Evolutionary conservation across 2,329 filamentous ascomycete species (phyloP), one percentile per base, ranked within the genome.

Genomic region (Sporothrix pseudoabietina): DNA sequence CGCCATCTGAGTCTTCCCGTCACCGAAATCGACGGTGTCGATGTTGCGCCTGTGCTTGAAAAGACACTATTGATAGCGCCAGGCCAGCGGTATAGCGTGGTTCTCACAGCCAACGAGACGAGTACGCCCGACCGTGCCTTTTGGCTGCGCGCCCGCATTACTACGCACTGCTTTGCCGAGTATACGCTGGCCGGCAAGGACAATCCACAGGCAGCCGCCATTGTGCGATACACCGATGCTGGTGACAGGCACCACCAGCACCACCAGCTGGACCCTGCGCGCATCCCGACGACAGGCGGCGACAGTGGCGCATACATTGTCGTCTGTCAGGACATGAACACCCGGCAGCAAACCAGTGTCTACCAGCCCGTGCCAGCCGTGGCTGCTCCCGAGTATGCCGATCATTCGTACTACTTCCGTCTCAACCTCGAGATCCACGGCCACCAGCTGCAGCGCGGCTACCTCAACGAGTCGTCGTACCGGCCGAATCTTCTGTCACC

Each of bases 11-110:
- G 76, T 32, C 76, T 82, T 63, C 79, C 83, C 0, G 82, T 94
- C 63, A 88, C 91, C 10, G 91, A 93, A 78, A 89, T 92, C 0
- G 91, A 94, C 77, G 91, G 91, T 19, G 88, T 90, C 1, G 87
- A 88, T 49, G 87, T 92, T 0, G 84, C 89, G 73, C 89, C 91
- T 0, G 82, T 83, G 4, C 83, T 87, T 1, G 86, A 89, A 7
- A 84, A 87, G 47, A 86, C 88, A 75, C 81, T 94, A 71, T 90
- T 91, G 74, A 83, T 94, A 30, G 86, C 89, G 8, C 90, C 91
- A 1, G 91, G 91, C 0, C 91, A 94, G 78, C 86, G 92, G 16
- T 93, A 92, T 77, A 91, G 90, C 77, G 84, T 91, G 16, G 80
- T 93, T 0, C 77, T 94, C 0, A 87, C 87, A 1, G 85, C 90